Evolutionary conservation across 331 rosid genomes (phyloP), one percentile per base, ranked within the genome.

Genomic region (Acacia pycnantha): DNA sequence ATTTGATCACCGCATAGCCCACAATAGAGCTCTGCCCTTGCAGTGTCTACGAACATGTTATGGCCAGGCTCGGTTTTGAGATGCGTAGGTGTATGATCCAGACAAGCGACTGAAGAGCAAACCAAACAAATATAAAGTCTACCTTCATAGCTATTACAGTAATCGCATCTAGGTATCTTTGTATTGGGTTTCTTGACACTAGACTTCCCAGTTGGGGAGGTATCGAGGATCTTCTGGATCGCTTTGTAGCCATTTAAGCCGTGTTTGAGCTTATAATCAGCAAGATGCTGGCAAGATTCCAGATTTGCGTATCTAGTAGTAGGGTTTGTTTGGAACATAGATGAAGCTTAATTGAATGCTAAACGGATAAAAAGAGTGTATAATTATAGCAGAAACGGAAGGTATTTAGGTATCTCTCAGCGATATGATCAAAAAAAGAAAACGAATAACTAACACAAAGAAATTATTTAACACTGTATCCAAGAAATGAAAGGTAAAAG

Each of bases 21-120:
- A 85, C 98, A 95, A 79, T 78, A 91, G 71, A 95, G 95, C 90
- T 95, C 97, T 21, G 92, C 94, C 85, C 97, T 95, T 81, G 90
- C 88, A 26, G 84, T 65, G 82, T 95, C 98, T 24, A 95, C 92
- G 66, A 93, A 90, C 74, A 95, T 46, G 80, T 71, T 82, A 73
- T 95, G 98, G 83, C 97, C 93, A 67, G 33, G 72, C 56, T 87
- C 81, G 13, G 81, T 77, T 69, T 85, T 84, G 78, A 58, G 72
- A 69, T 95, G 98, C 77, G 76, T 29, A 73, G 73, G 84, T 86
- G 89, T 85, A 78, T 93, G 97, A 82, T 86, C 88, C 70, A 86
- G 86, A 84, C 98, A 93, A 3, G 87, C 81, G 82, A 90, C 68
- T 74, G 97, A 87, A 51, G 97, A 86, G 80, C 98, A 95, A 87